A percentile compares a stretch with the other conserved stretches of the same genome.
Conservation (phyloP, 2,329 filamentous ascomycete genomes). For the Fusarium tricinctum region DNA sequence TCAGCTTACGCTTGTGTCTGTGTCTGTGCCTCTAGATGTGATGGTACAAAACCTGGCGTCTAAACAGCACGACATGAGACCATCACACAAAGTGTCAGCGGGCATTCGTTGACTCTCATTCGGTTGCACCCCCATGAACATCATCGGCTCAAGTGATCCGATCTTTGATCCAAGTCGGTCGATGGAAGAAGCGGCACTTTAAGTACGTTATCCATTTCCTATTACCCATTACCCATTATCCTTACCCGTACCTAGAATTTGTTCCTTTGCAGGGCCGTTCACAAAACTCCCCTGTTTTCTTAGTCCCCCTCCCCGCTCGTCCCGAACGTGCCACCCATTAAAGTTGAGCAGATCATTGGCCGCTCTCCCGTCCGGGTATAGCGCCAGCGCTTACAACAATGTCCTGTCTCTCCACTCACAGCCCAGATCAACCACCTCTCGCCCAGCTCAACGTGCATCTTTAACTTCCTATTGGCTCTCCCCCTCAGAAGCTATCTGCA, state of each 20-base stretch:
- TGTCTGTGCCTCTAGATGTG: slow-evolving; percentile 9
- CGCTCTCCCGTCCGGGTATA: slow-evolving; percentile 25
- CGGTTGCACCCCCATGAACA: slow-evolving; percentile 17
- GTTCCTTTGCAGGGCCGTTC: too few species aligned
- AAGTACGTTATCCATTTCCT: neutral
- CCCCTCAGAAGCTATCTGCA: slow-evolving; percentile 29
- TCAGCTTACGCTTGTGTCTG: slow-evolving; percentile 30
- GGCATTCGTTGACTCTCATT: neutral
- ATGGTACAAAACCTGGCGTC: slow-evolving; percentile 24
- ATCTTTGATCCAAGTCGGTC: slow-evolving; percentile 36
- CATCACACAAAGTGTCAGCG: slow-evolving; percentile 27
- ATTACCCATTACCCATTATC: too few species aligned
- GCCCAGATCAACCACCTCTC: slow-evolving; percentile 9
- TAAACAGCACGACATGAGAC: slow-evolving; percentile 12
- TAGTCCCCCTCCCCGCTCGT: neutral
- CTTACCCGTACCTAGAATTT: too few species aligned
- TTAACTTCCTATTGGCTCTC: slow-evolving; percentile 38
- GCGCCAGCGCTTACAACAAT: slow-evolving; percentile 48
- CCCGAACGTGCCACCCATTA: neutral
- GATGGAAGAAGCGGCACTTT: slow-evolving; percentile 10
- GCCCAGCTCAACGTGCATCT: slow-evolving; percentile 22
- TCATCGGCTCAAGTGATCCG: slow-evolving; percentile 37
- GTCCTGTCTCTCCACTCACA: slow-evolving; percentile 42
- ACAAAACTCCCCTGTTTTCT: too few species aligned
- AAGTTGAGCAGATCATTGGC: slow-evolving; percentile 35